phyloP scores from a whole-genome alignment of 305 asterid species.

The Plantago lanceolata region DNA sequence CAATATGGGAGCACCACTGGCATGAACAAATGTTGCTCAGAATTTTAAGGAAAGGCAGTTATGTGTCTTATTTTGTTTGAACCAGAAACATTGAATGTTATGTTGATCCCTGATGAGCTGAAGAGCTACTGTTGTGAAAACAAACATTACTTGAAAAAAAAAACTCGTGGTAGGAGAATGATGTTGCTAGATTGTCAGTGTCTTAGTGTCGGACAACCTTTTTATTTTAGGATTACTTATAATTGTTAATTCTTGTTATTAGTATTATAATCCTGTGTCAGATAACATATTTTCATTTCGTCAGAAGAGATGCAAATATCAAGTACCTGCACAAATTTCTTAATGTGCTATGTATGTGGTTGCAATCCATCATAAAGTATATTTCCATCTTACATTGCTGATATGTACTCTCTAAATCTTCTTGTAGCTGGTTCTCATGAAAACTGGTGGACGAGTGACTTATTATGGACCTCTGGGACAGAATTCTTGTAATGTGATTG shows the following conservation, averaged over 20 bases:
- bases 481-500: constrained; percentile 37
- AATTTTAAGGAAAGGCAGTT: background rate
- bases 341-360: background rate
- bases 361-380: background rate
- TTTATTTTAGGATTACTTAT: background rate
- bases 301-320: background rate
- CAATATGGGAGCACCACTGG: background rate
- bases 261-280: too few relatives aligned
- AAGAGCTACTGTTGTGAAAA: too few relatives aligned
- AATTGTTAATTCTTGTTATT: too few relatives aligned
- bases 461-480: constrained; percentile 48
- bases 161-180: background rate
- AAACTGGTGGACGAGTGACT: constrained; percentile 46
- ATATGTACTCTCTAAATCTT: background rate
- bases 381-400: background rate
- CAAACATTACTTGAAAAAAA: too few relatives aligned
- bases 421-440: constrained; percentile 40
- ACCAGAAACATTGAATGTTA: background rate
- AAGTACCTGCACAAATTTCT: background rate
- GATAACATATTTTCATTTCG: too few relatives aligned
- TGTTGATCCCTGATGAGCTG: too few relatives aligned
- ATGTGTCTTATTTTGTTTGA: background rate
- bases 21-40: background rate
- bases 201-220: background rate
- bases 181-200: background rate